A percentile compares a stretch with the other conserved stretches of the same genome.
phyloP scores from a whole-genome alignment of 306 rosid species.

The Prunus armeniaca region DNA sequence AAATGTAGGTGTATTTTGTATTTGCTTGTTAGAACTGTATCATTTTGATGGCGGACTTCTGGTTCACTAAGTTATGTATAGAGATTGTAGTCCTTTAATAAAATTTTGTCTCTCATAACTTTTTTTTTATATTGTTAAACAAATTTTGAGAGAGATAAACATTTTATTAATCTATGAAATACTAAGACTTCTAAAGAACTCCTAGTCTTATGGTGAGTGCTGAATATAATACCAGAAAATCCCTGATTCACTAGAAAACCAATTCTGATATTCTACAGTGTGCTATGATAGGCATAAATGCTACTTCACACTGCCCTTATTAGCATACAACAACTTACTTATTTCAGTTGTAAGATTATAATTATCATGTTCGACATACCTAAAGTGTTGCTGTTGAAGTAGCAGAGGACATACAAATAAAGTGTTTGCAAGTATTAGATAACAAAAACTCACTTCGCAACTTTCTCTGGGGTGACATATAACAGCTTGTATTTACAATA shows the following conservation, averaged over 20 bases:
- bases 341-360: background rate
- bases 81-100: background rate
- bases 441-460: slow-evolving; percentile 70
- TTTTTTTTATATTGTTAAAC: too few species aligned
- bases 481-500: slow-evolving; percentile 73
- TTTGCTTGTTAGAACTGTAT: background rate
- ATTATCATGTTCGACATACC: background rate
- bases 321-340: background rate
- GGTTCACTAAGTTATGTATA: background rate
- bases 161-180: too few species aligned
- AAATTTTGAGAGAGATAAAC: too few species aligned
- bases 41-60: background rate
- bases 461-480: slow-evolving; percentile 96
- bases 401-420: slow-evolving; percentile 16
- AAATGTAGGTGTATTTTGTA: background rate
- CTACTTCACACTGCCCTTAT: background rate
- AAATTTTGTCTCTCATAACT: too few species aligned
- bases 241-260: too few species aligned
- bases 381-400: slow-evolving; percentile 5
- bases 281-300: background rate
- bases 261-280: too few species aligned
- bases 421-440: slow-evolving; percentile 21
- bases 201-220: too few species aligned
- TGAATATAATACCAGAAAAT: too few species aligned
- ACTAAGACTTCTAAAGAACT: too few species aligned